Percentiles rank a stretch among this genome's conserved stretches.
phyloP scores from a whole-genome alignment of 2,329 filamentous ascomycete species.

The Davidsoniella virescens region DNA sequence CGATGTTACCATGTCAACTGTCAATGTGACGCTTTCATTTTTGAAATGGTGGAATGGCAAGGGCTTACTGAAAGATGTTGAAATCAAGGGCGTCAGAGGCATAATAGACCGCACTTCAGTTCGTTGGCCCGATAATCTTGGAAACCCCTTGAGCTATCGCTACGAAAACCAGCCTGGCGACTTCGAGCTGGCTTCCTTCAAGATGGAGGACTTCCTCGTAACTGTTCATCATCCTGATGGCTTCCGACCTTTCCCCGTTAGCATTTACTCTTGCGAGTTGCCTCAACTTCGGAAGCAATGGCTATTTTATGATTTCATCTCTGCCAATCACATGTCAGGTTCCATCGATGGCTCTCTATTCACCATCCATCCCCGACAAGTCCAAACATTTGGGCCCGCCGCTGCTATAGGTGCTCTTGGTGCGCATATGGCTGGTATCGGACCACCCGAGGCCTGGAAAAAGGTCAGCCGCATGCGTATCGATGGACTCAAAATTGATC shows the following conservation, averaged over 20 bases:
- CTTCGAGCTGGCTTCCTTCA: conserved; percentile 95
- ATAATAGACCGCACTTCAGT: conserved; percentile 84
- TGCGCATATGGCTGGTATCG: conserved; percentile 34
- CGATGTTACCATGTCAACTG: conserved; percentile 82
- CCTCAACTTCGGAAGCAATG: conserved; percentile 88
- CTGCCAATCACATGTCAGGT: conserved; percentile 88
- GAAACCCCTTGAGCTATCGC: conserved; percentile 75
- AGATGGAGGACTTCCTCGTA: conserved; percentile 80
- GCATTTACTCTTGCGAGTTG: conserved; percentile 89
- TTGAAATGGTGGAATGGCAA: conserved; percentile 99
- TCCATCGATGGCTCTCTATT: conserved; percentile 92
- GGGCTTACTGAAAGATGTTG: conserved; percentile 77
- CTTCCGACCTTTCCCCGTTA: conserved; percentile 89
- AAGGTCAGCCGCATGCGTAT: conserved; percentile 88
- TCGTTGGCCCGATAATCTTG: conserved; percentile 42
- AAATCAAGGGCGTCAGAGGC: conserved; percentile 82
- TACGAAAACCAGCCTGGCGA: conserved; percentile 81
- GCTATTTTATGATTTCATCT: conserved; percentile 95
- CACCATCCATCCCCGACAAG: conserved; percentile 87
- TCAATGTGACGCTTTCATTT: conserved; percentile 93
- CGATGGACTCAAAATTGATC: conserved; percentile 86
- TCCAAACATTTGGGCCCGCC: conserved; percentile 32
- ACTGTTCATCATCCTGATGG: conserved; percentile 79
- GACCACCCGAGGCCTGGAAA: conserved; percentile 61
- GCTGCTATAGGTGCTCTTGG: conserved; percentile 10